Conservation (phyloP, 441 rosid species). For the Erodium moschatum region DNA sequence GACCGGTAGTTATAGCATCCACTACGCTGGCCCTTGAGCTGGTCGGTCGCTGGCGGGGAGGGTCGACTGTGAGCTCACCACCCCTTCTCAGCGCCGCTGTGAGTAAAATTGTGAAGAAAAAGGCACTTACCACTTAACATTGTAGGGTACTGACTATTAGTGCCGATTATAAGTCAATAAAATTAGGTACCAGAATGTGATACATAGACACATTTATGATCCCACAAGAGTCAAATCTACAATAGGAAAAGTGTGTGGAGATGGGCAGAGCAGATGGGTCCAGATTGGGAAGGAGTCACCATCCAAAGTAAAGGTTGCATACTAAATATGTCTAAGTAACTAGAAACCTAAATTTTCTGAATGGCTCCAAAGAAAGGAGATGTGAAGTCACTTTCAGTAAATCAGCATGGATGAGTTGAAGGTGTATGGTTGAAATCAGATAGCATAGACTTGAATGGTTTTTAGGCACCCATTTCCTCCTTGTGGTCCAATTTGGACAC, state of each 20-base stretch:
- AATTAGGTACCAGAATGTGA: too few relatives aligned
- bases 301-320: background rate
- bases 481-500: constrained; percentile 6
- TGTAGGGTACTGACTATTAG: too few relatives aligned
- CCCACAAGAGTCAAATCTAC: background rate
- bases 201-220: too few relatives aligned
- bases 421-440: background rate
- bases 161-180: too few relatives aligned
- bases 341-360: background rate
- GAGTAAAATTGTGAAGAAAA: too few relatives aligned
- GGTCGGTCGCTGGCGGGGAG: too few relatives aligned
- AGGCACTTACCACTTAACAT: too few relatives aligned
- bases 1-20: too few relatives aligned
- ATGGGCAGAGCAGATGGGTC: background rate
- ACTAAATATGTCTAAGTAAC: background rate
- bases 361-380: constrained; percentile 3
- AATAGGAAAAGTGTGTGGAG: background rate
- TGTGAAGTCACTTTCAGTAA: constrained; percentile 6
- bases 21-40: too few relatives aligned
- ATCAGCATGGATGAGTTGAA: background rate
- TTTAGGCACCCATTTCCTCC: background rate
- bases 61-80: too few relatives aligned
- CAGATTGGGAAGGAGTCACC: background rate
- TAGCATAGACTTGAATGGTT: background rate
- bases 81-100: too few relatives aligned